phyloP scores from a whole-genome alignment of 768 basidiomycete genomes.

The Thelephora ganbajun region DNA sequence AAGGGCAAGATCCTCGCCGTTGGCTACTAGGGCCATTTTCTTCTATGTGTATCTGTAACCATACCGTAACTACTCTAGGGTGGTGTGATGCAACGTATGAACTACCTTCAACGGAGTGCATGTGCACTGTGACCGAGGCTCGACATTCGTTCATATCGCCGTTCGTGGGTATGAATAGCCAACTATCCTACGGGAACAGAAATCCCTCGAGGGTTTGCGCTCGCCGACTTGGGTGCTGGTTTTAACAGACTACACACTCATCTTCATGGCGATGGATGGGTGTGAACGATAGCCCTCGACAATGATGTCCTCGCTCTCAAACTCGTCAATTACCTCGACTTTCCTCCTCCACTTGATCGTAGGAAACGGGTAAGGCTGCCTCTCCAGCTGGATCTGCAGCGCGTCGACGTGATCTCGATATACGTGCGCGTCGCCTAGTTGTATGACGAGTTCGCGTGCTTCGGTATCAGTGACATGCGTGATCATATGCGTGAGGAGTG shows the following conservation, averaged over 20 bases:
- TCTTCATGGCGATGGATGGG: constrained; percentile 84
- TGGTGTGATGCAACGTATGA: no score
- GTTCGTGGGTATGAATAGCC: no score
- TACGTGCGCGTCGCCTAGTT: constrained; percentile 96
- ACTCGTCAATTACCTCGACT: constrained; percentile 65
- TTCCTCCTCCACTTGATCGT: constrained; percentile 60
- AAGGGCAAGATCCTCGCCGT: constrained; percentile 34
- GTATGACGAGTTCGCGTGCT: constrained; percentile 83
- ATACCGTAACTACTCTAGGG: no score
- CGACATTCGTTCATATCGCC: no score
- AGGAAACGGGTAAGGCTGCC: constrained; percentile 75
- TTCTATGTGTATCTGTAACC: no score
- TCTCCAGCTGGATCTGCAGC: constrained; percentile 65
- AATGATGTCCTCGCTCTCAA: constrained; percentile 65
- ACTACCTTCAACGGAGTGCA: no score
- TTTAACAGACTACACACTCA: constrained; percentile 52
- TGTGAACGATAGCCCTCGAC: constrained; percentile 82
- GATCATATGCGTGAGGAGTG: constrained; percentile 94
- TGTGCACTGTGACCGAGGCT: no score
- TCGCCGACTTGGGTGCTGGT: no score
- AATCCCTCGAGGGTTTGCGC: no score
- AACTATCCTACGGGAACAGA: no score
- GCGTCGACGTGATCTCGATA: constrained; percentile 87
- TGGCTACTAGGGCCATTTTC: constrained; percentile 23
- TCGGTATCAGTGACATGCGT: constrained; percentile 82